phyloP scores from a whole-genome alignment of 129 eudicot genomes.

The Helianthus annuus region DNA sequence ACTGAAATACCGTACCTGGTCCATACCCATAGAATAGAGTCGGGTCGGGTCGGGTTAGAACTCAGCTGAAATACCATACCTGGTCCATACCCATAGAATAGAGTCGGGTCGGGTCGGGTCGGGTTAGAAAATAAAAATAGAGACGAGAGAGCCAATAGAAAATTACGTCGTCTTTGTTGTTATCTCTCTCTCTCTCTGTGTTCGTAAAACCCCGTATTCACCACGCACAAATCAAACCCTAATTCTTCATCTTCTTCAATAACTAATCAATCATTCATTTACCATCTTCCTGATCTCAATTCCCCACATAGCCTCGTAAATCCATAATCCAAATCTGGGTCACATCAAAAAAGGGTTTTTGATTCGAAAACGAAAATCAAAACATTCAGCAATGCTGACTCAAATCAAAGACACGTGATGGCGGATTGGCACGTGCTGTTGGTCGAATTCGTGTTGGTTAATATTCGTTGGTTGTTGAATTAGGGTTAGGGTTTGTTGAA shows the following conservation, averaged over 20 bases:
- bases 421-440: slow-evolving; percentile 61
- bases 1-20: too few species aligned
- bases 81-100: not conserved
- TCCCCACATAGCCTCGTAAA: not conserved
- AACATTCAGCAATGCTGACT: slow-evolving; percentile 56
- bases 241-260: slow-evolving; percentile 13
- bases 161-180: slow-evolving; percentile 16
- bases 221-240: slow-evolving; percentile 33
- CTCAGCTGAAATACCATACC: too few species aligned
- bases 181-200: slow-evolving; percentile 18
- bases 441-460: slow-evolving; percentile 22
- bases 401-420: slow-evolving; percentile 54
- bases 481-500: slow-evolving; percentile 26
- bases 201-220: slow-evolving; percentile 35
- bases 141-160: slow-evolving; percentile 7
- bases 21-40: too few species aligned
- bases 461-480: slow-evolving; percentile 19
- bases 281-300: not conserved
- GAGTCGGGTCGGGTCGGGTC: too few species aligned
- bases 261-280: slow-evolving; percentile 17
- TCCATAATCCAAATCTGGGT: slow-evolving; percentile 18
- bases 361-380: slow-evolving; percentile 17
- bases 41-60: too few species aligned
- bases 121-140: not conserved
- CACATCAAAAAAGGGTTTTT: slow-evolving; percentile 13